Conservation (phyloP, 257 asterid genomes). For the Solanum sitiens region DNA sequence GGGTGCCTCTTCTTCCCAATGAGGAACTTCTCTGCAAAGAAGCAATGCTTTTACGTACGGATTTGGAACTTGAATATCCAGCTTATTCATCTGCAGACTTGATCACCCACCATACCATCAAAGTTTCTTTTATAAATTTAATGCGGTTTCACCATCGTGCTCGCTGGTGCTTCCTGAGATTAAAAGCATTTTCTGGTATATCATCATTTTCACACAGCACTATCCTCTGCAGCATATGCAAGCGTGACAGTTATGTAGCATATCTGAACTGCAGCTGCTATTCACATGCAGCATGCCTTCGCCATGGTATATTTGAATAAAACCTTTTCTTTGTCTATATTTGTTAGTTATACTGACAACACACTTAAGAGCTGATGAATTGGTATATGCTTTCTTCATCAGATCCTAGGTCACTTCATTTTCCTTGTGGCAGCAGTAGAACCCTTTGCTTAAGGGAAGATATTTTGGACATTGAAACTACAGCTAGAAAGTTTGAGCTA, state of each 20-base stretch:
- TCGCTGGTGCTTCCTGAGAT: slow-evolving; percentile 71
- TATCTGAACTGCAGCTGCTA: slow-evolving; percentile 73
- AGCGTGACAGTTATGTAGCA: slow-evolving; percentile 83
- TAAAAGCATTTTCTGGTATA: slow-evolving; percentile 30
- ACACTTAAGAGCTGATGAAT: not conserved
- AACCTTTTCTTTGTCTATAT: not conserved
- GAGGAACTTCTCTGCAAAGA: slow-evolving; percentile 99
- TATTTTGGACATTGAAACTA: slow-evolving; percentile 61
- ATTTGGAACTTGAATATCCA: slow-evolving; percentile 27
- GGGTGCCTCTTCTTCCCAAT: slow-evolving; percentile 83
- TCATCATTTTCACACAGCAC: slow-evolving; percentile 67
- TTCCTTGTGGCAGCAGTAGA: slow-evolving; percentile 48
- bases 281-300: slow-evolving; percentile 76
- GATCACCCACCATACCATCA: slow-evolving; percentile 35
- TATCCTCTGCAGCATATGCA: slow-evolving; percentile 78
- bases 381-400: slow-evolving; percentile 10
- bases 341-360: not conserved
- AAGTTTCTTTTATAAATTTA: slow-evolving; percentile 62
- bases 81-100: slow-evolving; percentile 34
- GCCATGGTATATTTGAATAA: slow-evolving; percentile 55
- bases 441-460: slow-evolving; percentile 59
- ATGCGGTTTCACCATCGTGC: slow-evolving; percentile 82
- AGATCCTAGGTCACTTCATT: slow-evolving; percentile 50
- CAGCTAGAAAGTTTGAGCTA: slow-evolving; percentile 69
- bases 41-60: slow-evolving; percentile 51